Percentiles rank a stretch among this genome's conserved stretches.
Evolutionary conservation across 2,329 filamentous ascomycete species (phyloP).

Genomic region (Aotearoamyces nothofagi): DNA sequence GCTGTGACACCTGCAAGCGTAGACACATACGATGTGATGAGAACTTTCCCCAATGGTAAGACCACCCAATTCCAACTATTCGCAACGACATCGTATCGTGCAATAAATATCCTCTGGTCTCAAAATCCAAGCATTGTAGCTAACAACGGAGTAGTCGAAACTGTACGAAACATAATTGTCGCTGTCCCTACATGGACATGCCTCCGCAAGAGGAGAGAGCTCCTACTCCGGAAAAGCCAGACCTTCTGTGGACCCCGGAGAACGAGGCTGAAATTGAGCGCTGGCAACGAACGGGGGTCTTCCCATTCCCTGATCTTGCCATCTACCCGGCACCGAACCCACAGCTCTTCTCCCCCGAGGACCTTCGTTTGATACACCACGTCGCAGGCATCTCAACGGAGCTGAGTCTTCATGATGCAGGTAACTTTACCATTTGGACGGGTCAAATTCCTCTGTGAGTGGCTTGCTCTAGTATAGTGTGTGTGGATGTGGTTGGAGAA

Average conservation of each 20-base stretch:
- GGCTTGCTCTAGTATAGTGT: slow-evolving; percentile 7
- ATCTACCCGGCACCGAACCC: slow-evolving; percentile 63
- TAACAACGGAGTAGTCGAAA: slow-evolving; percentile 60
- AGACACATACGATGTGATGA: slow-evolving; percentile 97
- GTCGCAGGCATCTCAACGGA: slow-evolving; percentile 76
- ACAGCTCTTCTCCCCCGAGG: slow-evolving; percentile 57
- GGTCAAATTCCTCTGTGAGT: slow-evolving; percentile 82
- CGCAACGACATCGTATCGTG: too few species aligned
- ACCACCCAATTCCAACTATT: too few species aligned
- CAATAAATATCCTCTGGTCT: too few species aligned
- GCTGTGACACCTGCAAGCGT: slow-evolving; percentile 95
- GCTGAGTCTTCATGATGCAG: slow-evolving; percentile 60
- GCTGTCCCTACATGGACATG: slow-evolving; percentile 93
- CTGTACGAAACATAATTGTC: slow-evolving; percentile 97
- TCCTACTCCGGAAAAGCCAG: slow-evolving; percentile 44
- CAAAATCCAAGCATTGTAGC: too few species aligned
- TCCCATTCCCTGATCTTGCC: slow-evolving; percentile 70
- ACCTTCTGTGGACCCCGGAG: slow-evolving; percentile 74
- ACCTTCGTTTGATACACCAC: slow-evolving; percentile 81
- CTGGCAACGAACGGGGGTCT: slow-evolving; percentile 73
- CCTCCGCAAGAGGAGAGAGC: slow-evolving; percentile 49
- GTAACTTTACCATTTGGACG: slow-evolving; percentile 83
- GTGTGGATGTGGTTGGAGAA: neutral
- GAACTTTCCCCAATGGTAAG: slow-evolving; percentile 91
- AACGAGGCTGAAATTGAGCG: slow-evolving; percentile 67